A percentile compares a stretch with the other conserved stretches of the same genome.
phyloP scores from a whole-genome alignment of 2,329 filamentous ascomycete species.

The Colletotrichum zoysiae region DNA sequence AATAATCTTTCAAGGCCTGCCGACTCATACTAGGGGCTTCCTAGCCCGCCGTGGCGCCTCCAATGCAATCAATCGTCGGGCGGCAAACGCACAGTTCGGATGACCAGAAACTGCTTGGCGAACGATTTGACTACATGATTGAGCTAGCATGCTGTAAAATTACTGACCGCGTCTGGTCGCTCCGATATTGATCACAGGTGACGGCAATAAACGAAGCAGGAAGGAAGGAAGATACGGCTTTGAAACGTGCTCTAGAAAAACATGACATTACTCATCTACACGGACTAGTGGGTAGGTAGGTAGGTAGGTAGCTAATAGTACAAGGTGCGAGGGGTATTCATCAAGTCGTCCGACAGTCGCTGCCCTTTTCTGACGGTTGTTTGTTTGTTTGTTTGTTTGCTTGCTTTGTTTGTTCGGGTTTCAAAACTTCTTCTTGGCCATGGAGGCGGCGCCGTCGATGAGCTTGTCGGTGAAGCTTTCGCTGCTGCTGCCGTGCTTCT shows the following conservation, averaged over 20 bases:
- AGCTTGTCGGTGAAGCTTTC: constrained; percentile 37
- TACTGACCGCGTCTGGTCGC: background rate
- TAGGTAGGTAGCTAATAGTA: constrained; percentile 20
- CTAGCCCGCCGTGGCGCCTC: background rate
- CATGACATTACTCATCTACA: constrained; percentile 11
- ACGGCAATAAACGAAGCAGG: background rate
- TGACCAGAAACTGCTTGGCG: background rate
- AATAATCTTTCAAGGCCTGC: background rate
- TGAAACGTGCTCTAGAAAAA: background rate
- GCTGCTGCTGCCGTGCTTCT: constrained; percentile 26
- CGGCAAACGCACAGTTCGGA: no score
- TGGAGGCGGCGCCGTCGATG: constrained; percentile 34
- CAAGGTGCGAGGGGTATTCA: constrained; percentile 10
- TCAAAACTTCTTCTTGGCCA: constrained; percentile 41
- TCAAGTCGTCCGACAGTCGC: constrained; percentile 22
- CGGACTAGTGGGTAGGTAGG: background rate
- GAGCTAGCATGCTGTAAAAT: background rate
- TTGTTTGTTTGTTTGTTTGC: background rate
- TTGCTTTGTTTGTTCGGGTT: background rate
- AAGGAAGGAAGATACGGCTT: background rate
- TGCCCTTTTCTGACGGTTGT: background rate
- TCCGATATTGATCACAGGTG: background rate
- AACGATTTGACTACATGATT: background rate
- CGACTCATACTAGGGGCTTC: background rate
- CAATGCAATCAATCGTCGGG: no score